Conservation (phyloP, 2,329 filamentous ascomycete species). For the Dothiorella sarmentorum region DNA sequence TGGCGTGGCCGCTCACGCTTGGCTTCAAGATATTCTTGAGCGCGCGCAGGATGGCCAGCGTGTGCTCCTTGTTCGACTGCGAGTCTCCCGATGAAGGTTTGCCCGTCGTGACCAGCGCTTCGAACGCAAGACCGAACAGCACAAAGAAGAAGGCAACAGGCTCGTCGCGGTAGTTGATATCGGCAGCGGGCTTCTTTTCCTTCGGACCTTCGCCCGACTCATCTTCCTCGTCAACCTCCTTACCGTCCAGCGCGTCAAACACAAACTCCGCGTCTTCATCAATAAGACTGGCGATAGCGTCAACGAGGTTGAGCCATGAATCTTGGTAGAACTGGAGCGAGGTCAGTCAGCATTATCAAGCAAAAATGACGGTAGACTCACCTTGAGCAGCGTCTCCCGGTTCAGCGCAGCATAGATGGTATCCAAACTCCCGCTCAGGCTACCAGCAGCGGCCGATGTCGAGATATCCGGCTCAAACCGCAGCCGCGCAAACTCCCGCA, state of each 20-base stretch:
- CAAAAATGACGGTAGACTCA: slow-evolving; percentile 26
- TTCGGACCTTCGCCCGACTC: slow-evolving; percentile 15
- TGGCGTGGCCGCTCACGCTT: slow-evolving; percentile 90
- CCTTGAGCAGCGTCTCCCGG: slow-evolving; percentile 81
- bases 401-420: slow-evolving; percentile 94
- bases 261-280: slow-evolving; percentile 98
- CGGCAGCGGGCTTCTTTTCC: slow-evolving; percentile 40
- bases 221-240: slow-evolving; percentile 42
- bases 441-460: slow-evolving; percentile 70
- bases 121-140: slow-evolving; percentile 92
- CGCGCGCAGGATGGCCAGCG: slow-evolving; percentile 82
- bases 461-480: slow-evolving; percentile 96
- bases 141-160: slow-evolving; percentile 99
- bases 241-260: slow-evolving; percentile 92
- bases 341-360: slow-evolving; percentile 19
- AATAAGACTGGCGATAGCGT: slow-evolving; percentile 94
- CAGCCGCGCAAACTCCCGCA: slow-evolving; percentile 88
- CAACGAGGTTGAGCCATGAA: slow-evolving; percentile 92
- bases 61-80: slow-evolving; percentile 63
- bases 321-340: slow-evolving; percentile 78
- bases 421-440: slow-evolving; percentile 80
- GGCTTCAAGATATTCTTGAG: slow-evolving; percentile 94
- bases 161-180: slow-evolving; percentile 97
- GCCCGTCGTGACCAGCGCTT: slow-evolving; percentile 82
- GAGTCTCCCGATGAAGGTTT: slow-evolving; percentile 44